A percentile compares a stretch with the other conserved stretches of the same genome.
Evolutionary conservation across 2,329 filamentous ascomycete genomes (phyloP).

Genomic region (Fusarium floridanum): DNA sequence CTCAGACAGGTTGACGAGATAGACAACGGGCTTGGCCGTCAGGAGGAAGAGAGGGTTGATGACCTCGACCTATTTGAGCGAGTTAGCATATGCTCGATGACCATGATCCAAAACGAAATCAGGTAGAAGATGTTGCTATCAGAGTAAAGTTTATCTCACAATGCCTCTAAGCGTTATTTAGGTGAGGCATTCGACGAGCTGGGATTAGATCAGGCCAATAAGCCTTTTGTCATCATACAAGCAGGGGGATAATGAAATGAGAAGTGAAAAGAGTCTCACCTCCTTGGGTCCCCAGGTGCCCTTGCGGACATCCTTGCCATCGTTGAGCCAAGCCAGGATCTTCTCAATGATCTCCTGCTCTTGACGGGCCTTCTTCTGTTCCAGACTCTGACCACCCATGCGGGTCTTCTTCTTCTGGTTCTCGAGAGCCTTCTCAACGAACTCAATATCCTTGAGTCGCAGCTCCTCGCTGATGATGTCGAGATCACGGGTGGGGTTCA

Average conservation of each 20-base stretch:
- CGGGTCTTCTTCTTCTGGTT: conserved; percentile 93
- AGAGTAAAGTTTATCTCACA: conserved; percentile 88
- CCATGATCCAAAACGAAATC: conserved; percentile 8
- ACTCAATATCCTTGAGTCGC: conserved; percentile 98
- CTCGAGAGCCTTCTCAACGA: conserved; percentile 95
- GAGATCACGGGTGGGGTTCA: conserved; percentile 93
- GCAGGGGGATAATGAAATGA: conserved; percentile 31
- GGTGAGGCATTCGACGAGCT: conserved; percentile 97
- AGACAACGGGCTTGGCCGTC: conserved; percentile 96
- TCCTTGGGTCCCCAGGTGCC: conserved; percentile 92
- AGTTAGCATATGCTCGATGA: conserved; percentile 42
- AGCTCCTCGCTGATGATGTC: conserved; percentile 98
- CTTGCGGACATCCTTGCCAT: conserved; percentile 94
- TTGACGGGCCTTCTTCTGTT: conserved; percentile 97
- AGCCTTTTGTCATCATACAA: conserved; percentile 98
- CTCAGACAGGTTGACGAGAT: conserved; percentile 96
- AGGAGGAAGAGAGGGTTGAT: conserved; percentile 98
- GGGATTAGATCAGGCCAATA: conserved; percentile 95
- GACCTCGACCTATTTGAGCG: conserved; percentile 80
- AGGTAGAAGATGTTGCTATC: conserved; percentile 57
- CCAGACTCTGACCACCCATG: conserved; percentile 92
- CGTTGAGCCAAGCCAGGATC: conserved; percentile 84
- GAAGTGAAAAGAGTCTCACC: conserved; percentile 70
- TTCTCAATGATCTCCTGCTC: conserved; percentile 95
- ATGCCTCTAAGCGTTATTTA: conserved; percentile 79